phyloP scores from a whole-genome alignment of 345 rosid genomes.

The Salix caprea region DNA sequence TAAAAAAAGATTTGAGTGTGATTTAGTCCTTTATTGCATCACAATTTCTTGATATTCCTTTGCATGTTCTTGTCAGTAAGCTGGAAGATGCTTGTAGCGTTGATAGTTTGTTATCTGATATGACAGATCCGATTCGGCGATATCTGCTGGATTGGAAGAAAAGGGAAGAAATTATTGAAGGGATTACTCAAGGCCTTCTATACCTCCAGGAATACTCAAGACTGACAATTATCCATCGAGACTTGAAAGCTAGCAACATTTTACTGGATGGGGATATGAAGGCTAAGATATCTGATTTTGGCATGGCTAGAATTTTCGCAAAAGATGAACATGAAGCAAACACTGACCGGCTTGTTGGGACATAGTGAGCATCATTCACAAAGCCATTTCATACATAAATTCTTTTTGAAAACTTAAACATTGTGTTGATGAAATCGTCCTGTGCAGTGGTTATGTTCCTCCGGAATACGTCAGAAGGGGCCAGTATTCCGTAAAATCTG shows the following conservation, averaged over 20 bases:
- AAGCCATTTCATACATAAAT: background rate
- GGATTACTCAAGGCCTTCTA: slow-evolving; percentile 42
- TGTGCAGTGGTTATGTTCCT: slow-evolving; percentile 44
- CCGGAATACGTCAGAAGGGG: slow-evolving; percentile 46
- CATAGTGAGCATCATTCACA: slow-evolving; percentile 24
- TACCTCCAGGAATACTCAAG: slow-evolving; percentile 52
- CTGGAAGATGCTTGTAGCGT: no score
- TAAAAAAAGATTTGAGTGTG: no score
- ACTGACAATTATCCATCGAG: slow-evolving; percentile 41
- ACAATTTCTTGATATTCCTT: no score
- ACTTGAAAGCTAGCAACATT: slow-evolving; percentile 40
- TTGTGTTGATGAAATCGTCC: no score
- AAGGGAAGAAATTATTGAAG: slow-evolving; percentile 35
- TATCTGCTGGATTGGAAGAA: slow-evolving; percentile 29
- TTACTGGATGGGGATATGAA: slow-evolving; percentile 35
- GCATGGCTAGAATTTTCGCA: slow-evolving; percentile 34
- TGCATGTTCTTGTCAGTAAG: background rate
- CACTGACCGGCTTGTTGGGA: slow-evolving; percentile 36
- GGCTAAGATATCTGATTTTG: slow-evolving; percentile 47
- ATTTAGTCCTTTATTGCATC: no score
- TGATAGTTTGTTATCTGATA: no score
- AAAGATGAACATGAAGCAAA: slow-evolving; percentile 37
- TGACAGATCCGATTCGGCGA: slow-evolving; percentile 20
- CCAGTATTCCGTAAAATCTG: slow-evolving; percentile 41
- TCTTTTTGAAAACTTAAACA: no score